Evolutionary conservation across 2,329 filamentous ascomycete genomes (phyloP).

Genomic region (Zarea fungicola): DNA sequence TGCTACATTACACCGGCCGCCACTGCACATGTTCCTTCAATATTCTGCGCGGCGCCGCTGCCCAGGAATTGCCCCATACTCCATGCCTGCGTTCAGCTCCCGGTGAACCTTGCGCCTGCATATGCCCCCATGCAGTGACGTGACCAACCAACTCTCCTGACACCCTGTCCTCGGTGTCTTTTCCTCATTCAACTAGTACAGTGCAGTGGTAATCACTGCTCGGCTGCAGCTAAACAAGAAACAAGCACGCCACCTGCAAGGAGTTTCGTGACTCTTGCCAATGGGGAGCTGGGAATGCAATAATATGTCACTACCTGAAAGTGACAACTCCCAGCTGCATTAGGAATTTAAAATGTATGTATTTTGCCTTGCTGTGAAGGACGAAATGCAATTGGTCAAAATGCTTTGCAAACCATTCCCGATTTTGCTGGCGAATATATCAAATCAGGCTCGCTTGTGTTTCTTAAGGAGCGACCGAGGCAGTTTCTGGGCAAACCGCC

Average conservation of each 20-base stretch:
- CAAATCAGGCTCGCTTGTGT: neutral
- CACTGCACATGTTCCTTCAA: neutral
- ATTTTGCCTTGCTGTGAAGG: no score
- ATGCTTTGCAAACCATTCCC: no score
- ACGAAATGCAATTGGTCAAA: no score
- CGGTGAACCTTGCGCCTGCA: constrained; percentile 8
- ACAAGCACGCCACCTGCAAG: neutral
- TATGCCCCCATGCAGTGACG: constrained; percentile 1
- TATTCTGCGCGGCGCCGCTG: neutral
- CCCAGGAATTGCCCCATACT: neutral
- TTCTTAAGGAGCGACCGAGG: no score
- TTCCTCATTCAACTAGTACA: neutral
- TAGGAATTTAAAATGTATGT: no score
- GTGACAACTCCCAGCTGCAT: no score
- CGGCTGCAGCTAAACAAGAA: neutral
- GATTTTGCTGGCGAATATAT: no score
- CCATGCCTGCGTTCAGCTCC: constrained; percentile 5
- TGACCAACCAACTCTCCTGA: constrained; percentile 4
- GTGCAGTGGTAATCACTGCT: neutral
- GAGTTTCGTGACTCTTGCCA: constrained; percentile 1
- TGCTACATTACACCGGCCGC: neutral
- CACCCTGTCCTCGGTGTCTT: neutral
- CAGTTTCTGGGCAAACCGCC: neutral
- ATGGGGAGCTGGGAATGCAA: no score
- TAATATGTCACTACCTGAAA: no score